A percentile compares a stretch with the other conserved stretches of the same genome.
These are phyloP conservation scores for Cytospora mali DNA, from an alignment of 2,329 filamentous ascomycete genomes.

Conservation along the genomic window DNA sequence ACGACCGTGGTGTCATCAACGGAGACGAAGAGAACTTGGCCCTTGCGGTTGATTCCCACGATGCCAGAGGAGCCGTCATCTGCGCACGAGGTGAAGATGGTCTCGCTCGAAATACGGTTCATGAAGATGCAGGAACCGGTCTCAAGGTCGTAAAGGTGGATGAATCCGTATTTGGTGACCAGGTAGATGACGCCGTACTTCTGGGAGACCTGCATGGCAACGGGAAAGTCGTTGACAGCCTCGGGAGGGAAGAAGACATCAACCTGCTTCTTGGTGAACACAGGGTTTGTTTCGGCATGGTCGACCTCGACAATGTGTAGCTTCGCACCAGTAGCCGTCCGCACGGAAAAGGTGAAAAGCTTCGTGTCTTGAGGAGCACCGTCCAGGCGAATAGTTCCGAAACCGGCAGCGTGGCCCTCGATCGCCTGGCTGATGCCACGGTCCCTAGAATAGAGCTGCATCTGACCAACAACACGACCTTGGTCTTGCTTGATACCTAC, in stretches of 20 bases:
- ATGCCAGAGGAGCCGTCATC: constrained; percentile 86
- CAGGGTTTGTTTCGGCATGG: constrained; percentile 83
- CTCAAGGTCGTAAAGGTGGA: constrained; percentile 97
- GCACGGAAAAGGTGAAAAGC: constrained; percentile 94
- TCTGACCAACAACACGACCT: constrained; percentile 89
- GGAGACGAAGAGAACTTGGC: constrained; percentile 91
- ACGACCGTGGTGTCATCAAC: constrained; percentile 92
- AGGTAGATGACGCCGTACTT: constrained; percentile 97
- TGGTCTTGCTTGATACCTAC: constrained; percentile 94
- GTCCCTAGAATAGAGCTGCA: constrained; percentile 97
- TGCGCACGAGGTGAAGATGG: constrained; percentile 90
- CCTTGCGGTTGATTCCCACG: constrained; percentile 94
- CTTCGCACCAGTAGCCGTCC: constrained; percentile 83
- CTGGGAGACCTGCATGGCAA: constrained; percentile 94
- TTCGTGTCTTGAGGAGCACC: constrained; percentile 90
- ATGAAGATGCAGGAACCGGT: constrained; percentile 96
- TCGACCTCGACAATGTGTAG: constrained; percentile 98
- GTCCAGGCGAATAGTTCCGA: constrained; percentile 86
- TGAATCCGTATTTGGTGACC: constrained; percentile 98
- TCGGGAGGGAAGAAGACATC: constrained; percentile 98
- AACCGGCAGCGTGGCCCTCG: constrained; percentile 94
- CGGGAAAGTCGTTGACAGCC: constrained; percentile 95
- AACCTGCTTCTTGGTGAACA: constrained; percentile 93
- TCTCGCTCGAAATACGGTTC: constrained; percentile 99
- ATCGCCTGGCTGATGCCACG: constrained; percentile 97